Evolutionary conservation across 108 stramenopile genomes (phyloP).

Genomic region (Pseudonitzschia multistriata): DNA sequence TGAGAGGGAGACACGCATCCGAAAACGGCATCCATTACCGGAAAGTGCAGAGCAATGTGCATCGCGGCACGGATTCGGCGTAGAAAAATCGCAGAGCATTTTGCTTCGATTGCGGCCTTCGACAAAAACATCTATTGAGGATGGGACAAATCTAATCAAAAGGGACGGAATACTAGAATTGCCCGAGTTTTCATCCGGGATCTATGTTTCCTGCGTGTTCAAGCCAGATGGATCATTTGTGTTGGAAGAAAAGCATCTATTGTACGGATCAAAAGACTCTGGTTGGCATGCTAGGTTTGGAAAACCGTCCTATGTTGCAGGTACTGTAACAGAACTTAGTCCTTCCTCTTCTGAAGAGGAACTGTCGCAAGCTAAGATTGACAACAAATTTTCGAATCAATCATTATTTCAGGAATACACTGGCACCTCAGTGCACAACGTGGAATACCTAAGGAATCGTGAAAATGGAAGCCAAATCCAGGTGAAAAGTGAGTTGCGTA

Average conservation of each 20-base stretch:
- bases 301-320: conserved; percentile 72
- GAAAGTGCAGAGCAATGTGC: conserved; percentile 81
- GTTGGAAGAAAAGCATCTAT: conserved; percentile 55
- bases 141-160: conserved; percentile 9
- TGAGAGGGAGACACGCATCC: conserved; percentile 66
- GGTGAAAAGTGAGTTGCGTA: conserved; percentile 63
- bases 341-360: conserved; percentile 23
- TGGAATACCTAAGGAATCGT: conserved; percentile 50
- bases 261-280: conserved; percentile 80
- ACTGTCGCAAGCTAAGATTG: conserved; percentile 16
- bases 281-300: conserved; percentile 89
- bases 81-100: conserved; percentile 48
- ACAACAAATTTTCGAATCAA: conserved; percentile 28
- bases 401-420: conserved; percentile 64
- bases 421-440: conserved; percentile 54
- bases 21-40: conserved; percentile 67
- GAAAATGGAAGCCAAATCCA: conserved; percentile 47
- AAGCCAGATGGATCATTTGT: conserved; percentile 63
- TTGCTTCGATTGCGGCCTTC: conserved; percentile 47
- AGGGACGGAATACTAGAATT: conserved; percentile 77
- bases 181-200: conserved; percentile 84
- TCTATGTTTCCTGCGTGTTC: conserved; percentile 51
- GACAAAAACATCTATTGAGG: not conserved
- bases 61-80: conserved; percentile 81
- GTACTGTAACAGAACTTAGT: conserved; percentile 53